A percentile compares a stretch with the other conserved stretches of the same genome.
phyloP scores from a whole-genome alignment of 495 filamentous ascomycete genomes.

The Parachaetomium inaequale region DNA sequence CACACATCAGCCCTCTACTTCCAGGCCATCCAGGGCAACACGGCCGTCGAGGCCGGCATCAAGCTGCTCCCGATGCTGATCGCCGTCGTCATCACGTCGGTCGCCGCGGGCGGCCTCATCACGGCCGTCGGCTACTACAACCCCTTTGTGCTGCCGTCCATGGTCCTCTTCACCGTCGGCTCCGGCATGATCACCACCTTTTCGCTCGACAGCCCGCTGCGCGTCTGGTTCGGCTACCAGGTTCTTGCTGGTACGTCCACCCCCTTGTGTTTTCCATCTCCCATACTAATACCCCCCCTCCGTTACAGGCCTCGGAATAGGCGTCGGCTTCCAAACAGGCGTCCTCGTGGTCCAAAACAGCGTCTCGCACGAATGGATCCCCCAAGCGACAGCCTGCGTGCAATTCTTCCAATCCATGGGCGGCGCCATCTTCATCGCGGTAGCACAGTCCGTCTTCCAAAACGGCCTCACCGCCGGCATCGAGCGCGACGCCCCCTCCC shows the following conservation, averaged over 20 bases:
- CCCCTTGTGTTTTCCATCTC: not conserved
- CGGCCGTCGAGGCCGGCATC: slow-evolving; percentile 71
- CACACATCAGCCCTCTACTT: slow-evolving; percentile 65
- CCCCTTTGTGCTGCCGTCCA: slow-evolving; percentile 44
- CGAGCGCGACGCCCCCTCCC: slow-evolving; percentile 25
- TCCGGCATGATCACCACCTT: slow-evolving; percentile 51
- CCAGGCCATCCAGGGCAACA: slow-evolving; percentile 74
- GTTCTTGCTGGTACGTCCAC: slow-evolving; percentile 36
- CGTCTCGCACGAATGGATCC: slow-evolving; percentile 52
- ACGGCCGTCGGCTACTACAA: slow-evolving; percentile 52
- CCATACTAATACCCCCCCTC: not conserved
- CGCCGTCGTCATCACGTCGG: slow-evolving; percentile 53
- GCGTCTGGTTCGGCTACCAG: slow-evolving; percentile 55
- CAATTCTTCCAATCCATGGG: slow-evolving; percentile 66
- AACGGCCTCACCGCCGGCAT: slow-evolving; percentile 50
- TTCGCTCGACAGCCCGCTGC: slow-evolving; percentile 38
- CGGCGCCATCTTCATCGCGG: slow-evolving; percentile 64
- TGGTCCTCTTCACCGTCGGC: slow-evolving; percentile 47
- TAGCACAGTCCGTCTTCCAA: slow-evolving; percentile 64
- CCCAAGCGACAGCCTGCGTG: slow-evolving; percentile 60
- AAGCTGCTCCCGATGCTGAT: slow-evolving; percentile 74
- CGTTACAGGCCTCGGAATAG: slow-evolving; percentile 37
- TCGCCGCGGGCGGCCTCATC: slow-evolving; percentile 43
- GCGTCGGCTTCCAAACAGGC: slow-evolving; percentile 42
- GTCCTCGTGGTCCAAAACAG: slow-evolving; percentile 53